Conservation (phyloP, 2,329 filamentous ascomycete genomes). For the Parascedosporium putredinis region DNA sequence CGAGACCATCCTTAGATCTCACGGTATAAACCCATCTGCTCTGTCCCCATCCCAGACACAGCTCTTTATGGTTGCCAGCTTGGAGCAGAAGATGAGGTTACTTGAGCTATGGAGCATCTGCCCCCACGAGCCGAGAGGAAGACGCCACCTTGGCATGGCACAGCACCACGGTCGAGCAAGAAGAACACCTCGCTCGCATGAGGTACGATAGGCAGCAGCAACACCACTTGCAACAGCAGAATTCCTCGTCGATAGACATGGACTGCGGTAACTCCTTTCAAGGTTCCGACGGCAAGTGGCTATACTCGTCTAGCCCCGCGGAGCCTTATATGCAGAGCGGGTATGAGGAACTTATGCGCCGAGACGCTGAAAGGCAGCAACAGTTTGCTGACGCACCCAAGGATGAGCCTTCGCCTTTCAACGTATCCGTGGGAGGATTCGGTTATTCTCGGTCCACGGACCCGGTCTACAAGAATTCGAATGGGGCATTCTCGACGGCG, state of each 20-base stretch:
- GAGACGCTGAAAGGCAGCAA: slow-evolving; percentile 43
- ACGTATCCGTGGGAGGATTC: slow-evolving; percentile 6
- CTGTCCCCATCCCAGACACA: slow-evolving; percentile 67
- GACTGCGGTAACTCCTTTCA: slow-evolving; percentile 35
- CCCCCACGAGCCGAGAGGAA: slow-evolving; percentile 48
- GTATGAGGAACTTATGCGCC: slow-evolving; percentile 59
- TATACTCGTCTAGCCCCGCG: slow-evolving; percentile 32
- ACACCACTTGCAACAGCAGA: slow-evolving; percentile 12
- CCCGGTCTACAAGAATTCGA: slow-evolving; percentile 50
- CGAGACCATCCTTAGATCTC: slow-evolving; percentile 48
- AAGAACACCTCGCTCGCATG: slow-evolving; percentile 47
- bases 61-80: slow-evolving; percentile 66
- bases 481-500: neutral
- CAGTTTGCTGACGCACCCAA: slow-evolving; percentile 6
- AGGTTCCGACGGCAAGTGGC: slow-evolving; percentile 42
- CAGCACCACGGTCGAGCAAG: slow-evolving; percentile 43
- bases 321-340: slow-evolving; percentile 82
- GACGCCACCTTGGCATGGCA: slow-evolving; percentile 43
- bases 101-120: slow-evolving; percentile 80
- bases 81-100: slow-evolving; percentile 61
- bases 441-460: slow-evolving; percentile 50
- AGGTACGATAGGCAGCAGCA: slow-evolving; percentile 43
- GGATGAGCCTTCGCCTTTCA: slow-evolving; percentile 7
- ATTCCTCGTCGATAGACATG: slow-evolving; percentile 8
- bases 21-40: slow-evolving; percentile 59